phyloP scores from a whole-genome alignment of 2,329 filamentous ascomycete species.

The Colletotrichum spaethianum region DNA sequence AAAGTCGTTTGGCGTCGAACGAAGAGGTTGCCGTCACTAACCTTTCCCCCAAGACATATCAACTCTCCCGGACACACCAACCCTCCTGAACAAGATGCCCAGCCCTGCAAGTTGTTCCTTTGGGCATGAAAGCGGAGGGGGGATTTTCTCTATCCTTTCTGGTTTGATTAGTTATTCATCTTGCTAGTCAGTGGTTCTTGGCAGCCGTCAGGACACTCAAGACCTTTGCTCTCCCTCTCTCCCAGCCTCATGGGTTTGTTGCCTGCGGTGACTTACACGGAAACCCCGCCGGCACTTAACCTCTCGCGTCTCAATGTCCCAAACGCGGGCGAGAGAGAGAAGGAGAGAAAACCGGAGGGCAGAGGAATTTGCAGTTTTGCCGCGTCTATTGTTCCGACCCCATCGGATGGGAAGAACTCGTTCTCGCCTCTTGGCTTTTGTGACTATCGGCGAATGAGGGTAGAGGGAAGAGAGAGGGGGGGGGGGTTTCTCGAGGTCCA shows the following conservation, averaged over 20 bases:
- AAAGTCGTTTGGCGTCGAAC: background rate
- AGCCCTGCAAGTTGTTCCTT: background rate
- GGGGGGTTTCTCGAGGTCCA: background rate
- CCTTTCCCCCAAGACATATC: background rate
- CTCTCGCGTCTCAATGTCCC: background rate
- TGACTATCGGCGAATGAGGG: background rate
- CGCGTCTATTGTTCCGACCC: background rate
- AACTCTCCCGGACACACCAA: background rate
- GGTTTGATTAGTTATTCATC: background rate
- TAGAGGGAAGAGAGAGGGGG: background rate
- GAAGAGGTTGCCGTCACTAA: no score
- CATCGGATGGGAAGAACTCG: background rate
- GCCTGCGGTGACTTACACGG: background rate
- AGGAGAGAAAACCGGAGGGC: rapidly evolving
- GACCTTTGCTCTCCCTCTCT: background rate
- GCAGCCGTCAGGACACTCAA: background rate
- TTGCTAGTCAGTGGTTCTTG: background rate
- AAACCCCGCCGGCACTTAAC: background rate
- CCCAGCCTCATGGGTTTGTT: background rate
- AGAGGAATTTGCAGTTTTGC: background rate
- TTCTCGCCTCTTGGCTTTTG: background rate
- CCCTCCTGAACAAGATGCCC: background rate
- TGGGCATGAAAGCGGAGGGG: background rate
- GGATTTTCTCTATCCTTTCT: background rate
- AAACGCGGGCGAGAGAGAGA: background rate